A percentile compares a stretch with the other conserved stretches of the same genome.
These are phyloP conservation scores for Suaeda aralocaspica DNA, from an alignment of 148 eudicot species.

Conservation along the genomic window DNA sequence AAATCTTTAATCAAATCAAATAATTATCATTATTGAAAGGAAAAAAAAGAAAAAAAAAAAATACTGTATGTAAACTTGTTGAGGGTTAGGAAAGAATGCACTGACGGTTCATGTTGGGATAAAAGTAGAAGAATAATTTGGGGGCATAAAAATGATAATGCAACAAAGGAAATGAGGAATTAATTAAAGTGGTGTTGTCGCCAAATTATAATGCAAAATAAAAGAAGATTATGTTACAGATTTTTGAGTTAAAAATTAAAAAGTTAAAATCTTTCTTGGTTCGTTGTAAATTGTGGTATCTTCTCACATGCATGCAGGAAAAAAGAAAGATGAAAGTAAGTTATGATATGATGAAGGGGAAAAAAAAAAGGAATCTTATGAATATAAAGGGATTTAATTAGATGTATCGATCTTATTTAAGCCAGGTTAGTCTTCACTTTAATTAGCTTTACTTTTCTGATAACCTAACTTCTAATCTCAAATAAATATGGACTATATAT, in stretches of 20 bases:
- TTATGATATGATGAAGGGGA: too few relatives aligned
- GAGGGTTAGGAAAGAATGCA: not conserved
- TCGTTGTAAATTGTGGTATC: conserved; percentile 28
- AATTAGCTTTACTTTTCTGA: conserved; percentile 20
- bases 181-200: conserved; percentile 15
- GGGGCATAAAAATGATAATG: not conserved
- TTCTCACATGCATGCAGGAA: conserved; percentile 33
- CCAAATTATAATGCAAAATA: not conserved
- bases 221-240: not conserved
- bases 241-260: not conserved
- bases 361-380: conserved; percentile 28
- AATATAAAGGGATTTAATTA: conserved; percentile 5
- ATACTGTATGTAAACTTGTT: not conserved
- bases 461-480: conserved; percentile 18
- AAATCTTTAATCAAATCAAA: too few relatives aligned
- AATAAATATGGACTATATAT: conserved; percentile 13
- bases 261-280: conserved; percentile 24
- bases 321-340: conserved; percentile 17
- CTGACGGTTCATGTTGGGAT: not conserved
- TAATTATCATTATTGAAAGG: too few relatives aligned
- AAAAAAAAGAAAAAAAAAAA: not conserved
- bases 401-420: not conserved
- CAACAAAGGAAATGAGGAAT: not conserved
- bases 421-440: conserved; percentile 25
- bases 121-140: conserved; percentile 11